Percentiles rank a stretch among this genome's conserved stretches.
These are phyloP conservation scores for Ampelomyces quisqualis DNA, from an alignment of 2,329 filamentous ascomycete species.

Conservation along the genomic window DNA sequence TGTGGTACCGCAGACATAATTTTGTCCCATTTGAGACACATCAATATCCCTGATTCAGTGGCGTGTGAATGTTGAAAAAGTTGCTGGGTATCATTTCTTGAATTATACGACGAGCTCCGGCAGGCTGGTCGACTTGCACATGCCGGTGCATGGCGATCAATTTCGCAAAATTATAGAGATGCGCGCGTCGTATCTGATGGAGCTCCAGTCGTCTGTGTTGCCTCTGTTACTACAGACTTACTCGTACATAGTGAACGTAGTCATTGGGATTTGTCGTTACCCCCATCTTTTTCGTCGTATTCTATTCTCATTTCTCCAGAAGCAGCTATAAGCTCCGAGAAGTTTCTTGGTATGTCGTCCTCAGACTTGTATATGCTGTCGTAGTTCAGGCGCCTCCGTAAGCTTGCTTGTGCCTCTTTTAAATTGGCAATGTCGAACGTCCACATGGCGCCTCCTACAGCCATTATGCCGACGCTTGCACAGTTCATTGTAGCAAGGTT, in stretches of 20 bases:
- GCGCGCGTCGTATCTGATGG: too few species aligned
- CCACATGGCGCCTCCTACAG: conserved; percentile 71
- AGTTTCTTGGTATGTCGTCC: conserved; percentile 25
- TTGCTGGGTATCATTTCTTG: not conserved
- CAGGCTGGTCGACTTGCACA: too few species aligned
- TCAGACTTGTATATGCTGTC: conserved; percentile 52
- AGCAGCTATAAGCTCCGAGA: conserved; percentile 41
- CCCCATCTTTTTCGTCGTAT: conserved; percentile 17
- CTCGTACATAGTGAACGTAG: conserved; percentile 12
- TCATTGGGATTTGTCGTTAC: conserved; percentile 17
- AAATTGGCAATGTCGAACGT: conserved; percentile 67
- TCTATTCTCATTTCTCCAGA: conserved; percentile 47
- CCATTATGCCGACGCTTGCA: conserved; percentile 70
- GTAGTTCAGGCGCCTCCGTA: conserved; percentile 57
- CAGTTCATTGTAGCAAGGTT: conserved; percentile 87
- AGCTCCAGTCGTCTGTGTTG: too few species aligned
- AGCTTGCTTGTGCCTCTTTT: conserved; percentile 61
- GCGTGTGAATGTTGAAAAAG: too few species aligned
- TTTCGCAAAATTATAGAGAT: too few species aligned
- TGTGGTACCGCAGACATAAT: not conserved
- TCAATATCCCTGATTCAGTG: too few species aligned
- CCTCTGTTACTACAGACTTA: conserved; percentile 28
- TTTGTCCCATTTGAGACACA: not conserved
- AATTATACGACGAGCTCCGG: too few species aligned
- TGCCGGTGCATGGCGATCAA: too few species aligned